Conservation (phyloP, 2,329 filamentous ascomycete genomes). For the Apiospora phragmitis region DNA sequence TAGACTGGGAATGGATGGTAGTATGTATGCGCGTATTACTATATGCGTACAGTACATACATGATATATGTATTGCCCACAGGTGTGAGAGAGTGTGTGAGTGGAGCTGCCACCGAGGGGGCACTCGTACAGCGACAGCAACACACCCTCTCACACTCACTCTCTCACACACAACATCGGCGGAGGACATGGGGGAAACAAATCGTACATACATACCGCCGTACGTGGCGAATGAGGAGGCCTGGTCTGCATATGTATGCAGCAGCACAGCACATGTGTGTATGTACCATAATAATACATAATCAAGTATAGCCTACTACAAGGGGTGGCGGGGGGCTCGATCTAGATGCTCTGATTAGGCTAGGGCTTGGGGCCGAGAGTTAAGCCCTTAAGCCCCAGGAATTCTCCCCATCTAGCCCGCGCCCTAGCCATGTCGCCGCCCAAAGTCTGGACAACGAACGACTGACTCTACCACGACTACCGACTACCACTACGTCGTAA, state of each 20-base stretch:
- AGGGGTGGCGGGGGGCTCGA: background rate
- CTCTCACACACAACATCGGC: background rate
- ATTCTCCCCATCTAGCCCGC: background rate
- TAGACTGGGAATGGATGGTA: background rate
- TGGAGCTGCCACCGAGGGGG: conserved; percentile 4
- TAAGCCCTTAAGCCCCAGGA: conserved; percentile 8
- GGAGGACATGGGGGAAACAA: background rate
- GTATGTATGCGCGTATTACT: conserved; percentile 14
- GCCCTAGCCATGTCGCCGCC: background rate
- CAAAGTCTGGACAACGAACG: background rate
- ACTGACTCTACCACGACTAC: background rate
- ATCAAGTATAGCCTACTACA: conserved; percentile 1
- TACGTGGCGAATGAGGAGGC: conserved; percentile 1
- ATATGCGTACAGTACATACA: conserved; percentile 13
- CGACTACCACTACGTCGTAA: background rate
- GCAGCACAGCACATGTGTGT: conserved; percentile 3
- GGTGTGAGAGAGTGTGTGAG: conserved; percentile 22
- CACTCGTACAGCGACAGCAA: conserved; percentile 3
- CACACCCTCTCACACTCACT: background rate
- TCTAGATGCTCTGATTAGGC: conserved; percentile 8
- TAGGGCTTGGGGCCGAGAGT: conserved; percentile 1
- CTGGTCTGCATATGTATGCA: background rate
- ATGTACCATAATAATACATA: background rate
- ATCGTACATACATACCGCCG: background rate
- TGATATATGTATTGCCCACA: conserved; percentile 21